A percentile compares a stretch with the other conserved stretches of the same genome.
Conservation (phyloP, 2,329 filamentous ascomycete genomes). For the Fusarium odoratissimum region DNA sequence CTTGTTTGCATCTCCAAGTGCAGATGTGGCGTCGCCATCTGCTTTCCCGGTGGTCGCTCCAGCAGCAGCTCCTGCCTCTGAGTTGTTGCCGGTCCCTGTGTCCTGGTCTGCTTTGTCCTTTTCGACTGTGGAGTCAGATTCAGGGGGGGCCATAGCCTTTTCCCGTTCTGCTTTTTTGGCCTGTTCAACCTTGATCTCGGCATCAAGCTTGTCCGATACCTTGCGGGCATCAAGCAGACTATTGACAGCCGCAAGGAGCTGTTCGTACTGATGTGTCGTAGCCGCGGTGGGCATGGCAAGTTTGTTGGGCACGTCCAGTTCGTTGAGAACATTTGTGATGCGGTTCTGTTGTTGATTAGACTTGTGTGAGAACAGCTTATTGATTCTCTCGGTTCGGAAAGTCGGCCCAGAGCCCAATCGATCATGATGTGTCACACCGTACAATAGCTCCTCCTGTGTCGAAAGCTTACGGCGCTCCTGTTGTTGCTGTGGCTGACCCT, state of each 20-base stretch:
- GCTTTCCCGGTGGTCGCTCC: conserved; percentile 16
- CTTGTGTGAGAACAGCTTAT: conserved; percentile 82
- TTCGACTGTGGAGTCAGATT: conserved; percentile 30
- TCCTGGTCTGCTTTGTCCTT: conserved; percentile 25
- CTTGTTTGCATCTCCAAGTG: conserved; percentile 36
- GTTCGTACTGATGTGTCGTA: conserved; percentile 78
- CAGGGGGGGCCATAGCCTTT: conserved; percentile 48
- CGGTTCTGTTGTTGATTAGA: conserved; percentile 79
- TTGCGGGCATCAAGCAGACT: conserved; percentile 79
- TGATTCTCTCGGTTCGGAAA: conserved; percentile 87
- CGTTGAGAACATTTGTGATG: conserved; percentile 77
- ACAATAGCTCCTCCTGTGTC: conserved; percentile 79
- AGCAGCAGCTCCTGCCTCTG: conserved; percentile 18
- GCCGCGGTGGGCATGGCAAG: conserved; percentile 80
- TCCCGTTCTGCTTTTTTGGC: conserved; percentile 66
- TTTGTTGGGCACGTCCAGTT: conserved; percentile 76
- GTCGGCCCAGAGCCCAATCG: conserved; percentile 86
- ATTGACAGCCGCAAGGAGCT: conserved; percentile 74
- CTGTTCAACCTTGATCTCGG: conserved; percentile 72
- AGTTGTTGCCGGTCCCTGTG: conserved; percentile 19
- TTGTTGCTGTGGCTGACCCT: conserved; percentile 52
- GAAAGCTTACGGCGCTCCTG: conserved; percentile 76
- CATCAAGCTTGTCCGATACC: conserved; percentile 79
- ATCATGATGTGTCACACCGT: conserved; percentile 87
- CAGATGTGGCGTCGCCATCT: conserved; percentile 16